phyloP scores from a whole-genome alignment of 257 asterid genomes.

The Primulina huaijiensis region DNA sequence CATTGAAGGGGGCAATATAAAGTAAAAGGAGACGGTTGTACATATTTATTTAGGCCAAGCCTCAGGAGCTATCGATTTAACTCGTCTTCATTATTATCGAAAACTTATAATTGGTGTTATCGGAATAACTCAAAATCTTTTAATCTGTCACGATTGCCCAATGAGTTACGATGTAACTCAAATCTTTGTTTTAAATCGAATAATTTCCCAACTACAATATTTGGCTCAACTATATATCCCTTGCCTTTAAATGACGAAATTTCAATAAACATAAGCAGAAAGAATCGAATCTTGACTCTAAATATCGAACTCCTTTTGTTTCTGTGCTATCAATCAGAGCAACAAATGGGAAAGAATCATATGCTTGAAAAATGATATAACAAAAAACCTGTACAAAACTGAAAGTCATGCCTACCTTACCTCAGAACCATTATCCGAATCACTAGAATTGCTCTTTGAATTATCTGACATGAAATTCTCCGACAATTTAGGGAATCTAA shows the following conservation, averaged over 20 bases:
- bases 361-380: not conserved
- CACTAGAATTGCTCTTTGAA: slow-evolving; percentile 33
- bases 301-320: not conserved
- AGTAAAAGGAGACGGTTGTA: not conserved
- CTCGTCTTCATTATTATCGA: no score
- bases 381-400: slow-evolving; percentile 24
- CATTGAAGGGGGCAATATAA: not conserved
- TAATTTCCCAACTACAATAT: no score
- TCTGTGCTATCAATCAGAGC: not conserved
- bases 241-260: not conserved
- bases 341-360: not conserved
- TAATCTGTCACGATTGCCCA: no score
- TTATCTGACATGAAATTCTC: slow-evolving; percentile 41
- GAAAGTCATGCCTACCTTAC: not conserved
- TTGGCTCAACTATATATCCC: no score
- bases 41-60: no score
- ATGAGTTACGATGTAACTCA: no score
- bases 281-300: not conserved
- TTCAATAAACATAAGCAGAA: not conserved
- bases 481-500: slow-evolving; percentile 47
- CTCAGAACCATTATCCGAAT: slow-evolving; percentile 28
- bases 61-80: no score
- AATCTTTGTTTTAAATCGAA: no score
- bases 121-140: no score
- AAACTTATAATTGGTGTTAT: no score